Base-by-base conservation (phyloP, 192 early-diverging fungal species). In the Rhizoclosmatium globosum region DNA sequence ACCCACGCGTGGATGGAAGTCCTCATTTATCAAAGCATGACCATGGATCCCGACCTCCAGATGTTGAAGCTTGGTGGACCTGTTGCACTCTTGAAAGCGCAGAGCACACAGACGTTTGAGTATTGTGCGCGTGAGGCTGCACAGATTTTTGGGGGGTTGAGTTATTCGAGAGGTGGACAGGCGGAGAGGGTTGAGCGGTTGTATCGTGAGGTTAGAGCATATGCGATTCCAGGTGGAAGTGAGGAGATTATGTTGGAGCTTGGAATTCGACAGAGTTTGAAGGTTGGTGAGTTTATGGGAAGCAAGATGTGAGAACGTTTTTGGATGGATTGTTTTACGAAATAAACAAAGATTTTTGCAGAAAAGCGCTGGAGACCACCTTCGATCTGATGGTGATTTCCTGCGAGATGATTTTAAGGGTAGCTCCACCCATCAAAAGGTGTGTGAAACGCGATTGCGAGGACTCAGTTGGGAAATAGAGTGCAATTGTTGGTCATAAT, bases 241-340 rank as follows among this genome's bases (percentile, higher is more conserved):
- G 95, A 94, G 83, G 94, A 96, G 74, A 96, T 95, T 80, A 96
- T 96, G 95, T 81, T 95, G 62, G 95, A 96, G 77, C 81, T 96
- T 13, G 95, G 95, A 48, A 89, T 95, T 46, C 82, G 94, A 65
- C 95, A 96, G 82, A 83, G 87, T 44, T 78, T 94, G 38, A 96
- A 96, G 84, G 93, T 94, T 38, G 90, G 87, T n/a, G 87, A 93
- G 74, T 84, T 93, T 23, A 85, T 88, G 84, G 93, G 93, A n/a
- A 88, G 81, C 23, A 87, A 85, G 61, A 68, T 87, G 41, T 87
- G 69, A 79, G n/a, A n/a, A n/a, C n/a, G n/a, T n/a, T n/a, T n/a
- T n/a, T n/a, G n/a, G n/a, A n/a, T n/a, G n/a, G n/a, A n/a, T n/a
- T n/a, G n/a, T n/a, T n/a, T n/a, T n/a, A n/a, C n/a, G n/a, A n/a